Evolutionary conservation across 108 stramenopile species (phyloP).

Genomic region (Discostella pseudostelligera): DNA sequence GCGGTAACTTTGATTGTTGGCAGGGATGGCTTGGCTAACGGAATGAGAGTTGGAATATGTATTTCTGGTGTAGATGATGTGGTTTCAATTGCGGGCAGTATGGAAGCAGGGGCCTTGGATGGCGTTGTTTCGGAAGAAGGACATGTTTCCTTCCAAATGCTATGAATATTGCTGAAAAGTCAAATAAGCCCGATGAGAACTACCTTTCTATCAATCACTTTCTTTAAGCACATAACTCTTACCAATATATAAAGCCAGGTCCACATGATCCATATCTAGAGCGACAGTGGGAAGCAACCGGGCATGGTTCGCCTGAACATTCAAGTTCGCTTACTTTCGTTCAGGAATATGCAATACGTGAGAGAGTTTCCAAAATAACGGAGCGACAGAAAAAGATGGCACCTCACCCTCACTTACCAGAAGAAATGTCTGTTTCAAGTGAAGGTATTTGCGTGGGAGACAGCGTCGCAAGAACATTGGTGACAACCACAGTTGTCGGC

Average conservation of each 20-base stretch:
- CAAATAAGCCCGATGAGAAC: too few species aligned
- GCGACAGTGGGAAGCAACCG: constrained; percentile 27
- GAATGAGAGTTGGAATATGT: constrained; percentile 13
- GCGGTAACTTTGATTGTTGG: constrained; percentile 11
- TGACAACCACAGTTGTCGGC: too few species aligned
- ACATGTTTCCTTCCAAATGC: constrained; percentile 7
- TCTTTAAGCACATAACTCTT: too few species aligned
- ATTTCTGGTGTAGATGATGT: constrained; percentile 1
- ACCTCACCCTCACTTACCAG: not conserved
- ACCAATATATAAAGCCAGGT: constrained; percentile 40
- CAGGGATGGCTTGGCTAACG: constrained; percentile 25
- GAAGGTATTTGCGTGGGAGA: too few species aligned
- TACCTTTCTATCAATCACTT: too few species aligned
- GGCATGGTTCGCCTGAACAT: constrained; percentile 35
- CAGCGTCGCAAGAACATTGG: too few species aligned
- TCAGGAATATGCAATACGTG: not conserved
- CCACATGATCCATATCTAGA: constrained; percentile 34
- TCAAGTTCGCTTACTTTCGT: not conserved
- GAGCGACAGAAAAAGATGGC: not conserved
- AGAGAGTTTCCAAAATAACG: not conserved
- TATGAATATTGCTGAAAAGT: constrained; percentile 1
- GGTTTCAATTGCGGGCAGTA: not conserved
- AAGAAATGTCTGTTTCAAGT: too few species aligned
- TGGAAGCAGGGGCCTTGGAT: constrained; percentile 1
- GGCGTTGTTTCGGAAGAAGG: constrained; percentile 1